A percentile compares a stretch with the other conserved stretches of the same genome.
phyloP scores from a whole-genome alignment of 495 filamentous ascomycete species.

The Penicillium lividum region DNA sequence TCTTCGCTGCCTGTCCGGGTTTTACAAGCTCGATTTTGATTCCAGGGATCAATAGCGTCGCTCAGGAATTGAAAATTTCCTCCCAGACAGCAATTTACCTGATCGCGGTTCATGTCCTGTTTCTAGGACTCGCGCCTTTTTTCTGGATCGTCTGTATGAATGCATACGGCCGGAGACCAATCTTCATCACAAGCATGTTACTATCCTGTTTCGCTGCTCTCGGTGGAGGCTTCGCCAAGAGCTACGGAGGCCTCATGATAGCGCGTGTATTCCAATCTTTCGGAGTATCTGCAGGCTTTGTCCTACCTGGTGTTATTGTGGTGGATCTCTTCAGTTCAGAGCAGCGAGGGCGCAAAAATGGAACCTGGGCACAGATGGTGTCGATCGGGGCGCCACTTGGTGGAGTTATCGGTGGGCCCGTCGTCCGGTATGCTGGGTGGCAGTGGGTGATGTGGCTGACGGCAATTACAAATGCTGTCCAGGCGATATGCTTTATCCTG shows the following conservation, averaged over 20 bases:
- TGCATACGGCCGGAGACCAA: neutral
- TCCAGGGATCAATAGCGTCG: conserved; percentile 1
- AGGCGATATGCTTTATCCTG: neutral
- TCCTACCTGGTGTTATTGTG: conserved; percentile 1
- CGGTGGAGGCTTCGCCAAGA: conserved; percentile 1
- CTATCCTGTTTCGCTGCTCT: conserved; percentile 5
- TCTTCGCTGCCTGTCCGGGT: conserved; percentile 1
- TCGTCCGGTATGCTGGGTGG: conserved; percentile 1
- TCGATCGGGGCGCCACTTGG: conserved; percentile 2
- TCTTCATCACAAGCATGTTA: neutral
- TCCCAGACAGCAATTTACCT: conserved; percentile 5
- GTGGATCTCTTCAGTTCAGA: conserved; percentile 3
- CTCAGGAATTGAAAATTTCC: neutral
- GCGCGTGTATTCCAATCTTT: conserved; percentile 3
- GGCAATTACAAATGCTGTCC: conserved; percentile 4
- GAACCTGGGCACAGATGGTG: conserved; percentile 2
- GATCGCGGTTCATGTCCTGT: conserved; percentile 6
- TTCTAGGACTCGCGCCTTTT: neutral
- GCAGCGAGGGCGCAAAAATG: conserved; percentile 4
- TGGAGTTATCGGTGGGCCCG: conserved; percentile 1
- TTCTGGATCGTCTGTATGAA: conserved; percentile 5
- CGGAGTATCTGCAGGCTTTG: neutral
- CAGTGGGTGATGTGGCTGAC: conserved; percentile 3
- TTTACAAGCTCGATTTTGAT: conserved; percentile 6
- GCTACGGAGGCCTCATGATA: conserved; percentile 1